Evolutionary conservation across 768 basidiomycete genomes (phyloP).

Genomic region (Pisolithus marmoratus): DNA sequence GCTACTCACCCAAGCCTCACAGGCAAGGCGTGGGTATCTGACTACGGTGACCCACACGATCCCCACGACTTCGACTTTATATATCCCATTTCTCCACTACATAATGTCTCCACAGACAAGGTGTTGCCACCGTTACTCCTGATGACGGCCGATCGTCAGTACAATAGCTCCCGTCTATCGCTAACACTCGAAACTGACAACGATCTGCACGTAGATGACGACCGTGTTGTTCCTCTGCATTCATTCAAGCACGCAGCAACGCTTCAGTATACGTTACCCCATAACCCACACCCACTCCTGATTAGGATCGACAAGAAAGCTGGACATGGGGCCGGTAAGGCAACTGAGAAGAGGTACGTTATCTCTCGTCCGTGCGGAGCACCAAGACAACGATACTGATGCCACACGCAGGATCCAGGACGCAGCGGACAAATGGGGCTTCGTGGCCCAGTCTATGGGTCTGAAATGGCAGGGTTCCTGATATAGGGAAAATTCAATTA

Average conservation of each 20-base stretch:
- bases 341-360: constrained; percentile 58
- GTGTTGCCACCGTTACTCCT: constrained; percentile 65
- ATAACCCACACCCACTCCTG: constrained; percentile 69
- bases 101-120: constrained; percentile 63
- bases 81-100: constrained; percentile 71
- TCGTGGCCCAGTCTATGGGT: constrained; percentile 63
- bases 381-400: background rate
- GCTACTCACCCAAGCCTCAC: constrained; percentile 3
- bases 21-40: constrained; percentile 74
- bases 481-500: background rate
- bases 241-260: constrained; percentile 80
- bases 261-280: constrained; percentile 58
- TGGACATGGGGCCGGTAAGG: constrained; percentile 78
- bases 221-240: constrained; percentile 83
- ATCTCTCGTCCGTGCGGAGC: background rate
- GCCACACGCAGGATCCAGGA: constrained; percentile 56
- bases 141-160: constrained; percentile 79
- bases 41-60: constrained; percentile 73
- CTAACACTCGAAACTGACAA: background rate
- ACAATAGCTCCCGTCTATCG: background rate
- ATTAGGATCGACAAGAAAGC: constrained; percentile 76
- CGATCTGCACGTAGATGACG: constrained; percentile 50
- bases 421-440: constrained; percentile 72
- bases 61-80: constrained; percentile 83
- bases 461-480: constrained; percentile 27